Percentiles rank a stretch among this genome's conserved stretches.
Conservation (phyloP, 192 early-diverging fungal species). For the Coemansia guatemalensis region DNA sequence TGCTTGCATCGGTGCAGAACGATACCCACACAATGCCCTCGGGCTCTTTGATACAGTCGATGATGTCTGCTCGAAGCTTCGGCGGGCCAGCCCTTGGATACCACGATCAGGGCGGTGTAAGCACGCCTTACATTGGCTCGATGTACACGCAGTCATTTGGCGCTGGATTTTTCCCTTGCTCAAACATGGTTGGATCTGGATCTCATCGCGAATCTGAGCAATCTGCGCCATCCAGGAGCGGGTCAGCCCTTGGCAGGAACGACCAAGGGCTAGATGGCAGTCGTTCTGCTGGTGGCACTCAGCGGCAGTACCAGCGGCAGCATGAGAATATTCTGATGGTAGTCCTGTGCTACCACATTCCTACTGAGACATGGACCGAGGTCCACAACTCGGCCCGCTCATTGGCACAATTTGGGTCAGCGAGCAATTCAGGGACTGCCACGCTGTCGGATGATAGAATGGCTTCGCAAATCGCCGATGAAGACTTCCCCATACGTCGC, state of each 20-base stretch:
- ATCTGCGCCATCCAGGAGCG: neutral
- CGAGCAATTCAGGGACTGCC: no score
- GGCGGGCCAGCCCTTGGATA: constrained; percentile 12
- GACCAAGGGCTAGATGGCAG: neutral
- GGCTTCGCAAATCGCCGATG: no score
- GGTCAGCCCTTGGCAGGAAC: neutral
- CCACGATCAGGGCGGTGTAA: constrained; percentile 8
- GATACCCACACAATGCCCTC: constrained; percentile 17
- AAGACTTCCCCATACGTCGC: no score
- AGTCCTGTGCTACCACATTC: constrained; percentile 53
- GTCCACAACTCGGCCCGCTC: constrained; percentile 36
- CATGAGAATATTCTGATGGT: constrained; percentile 42
- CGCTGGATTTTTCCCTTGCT: constrained; percentile 35
- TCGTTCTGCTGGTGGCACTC: neutral
- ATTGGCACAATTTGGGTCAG: constrained; percentile 29
- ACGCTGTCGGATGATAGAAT: no score
- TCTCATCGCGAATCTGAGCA: constrained; percentile 16
- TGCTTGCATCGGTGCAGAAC: constrained; percentile 57
- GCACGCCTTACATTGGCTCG: constrained; percentile 12
- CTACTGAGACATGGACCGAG: constrained; percentile 53
- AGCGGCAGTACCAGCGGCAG: constrained; percentile 1
- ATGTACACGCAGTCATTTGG: constrained; percentile 20
- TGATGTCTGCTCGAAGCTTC: constrained; percentile 20
- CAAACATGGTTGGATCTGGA: constrained; percentile 31
- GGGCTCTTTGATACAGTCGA: constrained; percentile 17